Conservation (phyloP, 192 early-diverging fungal species). For the Dissophora globulifera region DNA sequence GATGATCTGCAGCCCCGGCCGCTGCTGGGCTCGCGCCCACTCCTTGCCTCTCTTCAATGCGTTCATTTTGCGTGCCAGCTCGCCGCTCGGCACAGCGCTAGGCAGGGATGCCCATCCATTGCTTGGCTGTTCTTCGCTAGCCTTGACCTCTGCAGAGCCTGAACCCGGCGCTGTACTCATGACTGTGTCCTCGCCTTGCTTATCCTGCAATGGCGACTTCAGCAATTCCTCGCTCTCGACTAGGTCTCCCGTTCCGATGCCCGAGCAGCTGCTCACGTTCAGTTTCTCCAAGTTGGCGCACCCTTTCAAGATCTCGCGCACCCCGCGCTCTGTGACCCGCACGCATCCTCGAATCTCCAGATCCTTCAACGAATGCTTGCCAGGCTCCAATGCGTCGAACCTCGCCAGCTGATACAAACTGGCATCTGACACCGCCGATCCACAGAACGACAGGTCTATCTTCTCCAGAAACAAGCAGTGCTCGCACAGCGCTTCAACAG, state of each 20-base stretch:
- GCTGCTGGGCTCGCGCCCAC: conserved; percentile 48
- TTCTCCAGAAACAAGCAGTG: conserved; percentile 58
- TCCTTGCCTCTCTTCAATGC: conserved; percentile 48
- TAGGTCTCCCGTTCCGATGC: conserved; percentile 29
- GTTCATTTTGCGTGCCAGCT: conserved; percentile 32
- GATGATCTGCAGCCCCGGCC: conserved; percentile 37
- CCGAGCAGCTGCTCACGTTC: conserved; percentile 55
- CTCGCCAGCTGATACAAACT: conserved; percentile 57
- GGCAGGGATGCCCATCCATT: not conserved
- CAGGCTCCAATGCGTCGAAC: conserved; percentile 35
- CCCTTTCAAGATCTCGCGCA: conserved; percentile 41
- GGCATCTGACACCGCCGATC: conserved; percentile 76
- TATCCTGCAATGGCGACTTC: not conserved
- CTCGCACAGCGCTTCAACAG: conserved; percentile 51
- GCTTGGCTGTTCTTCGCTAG: too few species aligned
- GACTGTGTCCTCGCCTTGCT: too few species aligned
- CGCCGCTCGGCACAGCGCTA: not conserved
- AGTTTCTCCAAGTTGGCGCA: conserved; percentile 35
- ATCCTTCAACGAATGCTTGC: conserved; percentile 49
- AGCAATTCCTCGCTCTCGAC: too few species aligned
- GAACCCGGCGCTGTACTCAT: not conserved
- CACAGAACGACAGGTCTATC: conserved; percentile 78
- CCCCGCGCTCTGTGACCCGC: conserved; percentile 55
- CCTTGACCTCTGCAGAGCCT: not conserved
- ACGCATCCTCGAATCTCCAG: conserved; percentile 68